Evolutionary conservation across 139 green algal genomes (phyloP).

Genomic region (Nannochloris sp.): DNA sequence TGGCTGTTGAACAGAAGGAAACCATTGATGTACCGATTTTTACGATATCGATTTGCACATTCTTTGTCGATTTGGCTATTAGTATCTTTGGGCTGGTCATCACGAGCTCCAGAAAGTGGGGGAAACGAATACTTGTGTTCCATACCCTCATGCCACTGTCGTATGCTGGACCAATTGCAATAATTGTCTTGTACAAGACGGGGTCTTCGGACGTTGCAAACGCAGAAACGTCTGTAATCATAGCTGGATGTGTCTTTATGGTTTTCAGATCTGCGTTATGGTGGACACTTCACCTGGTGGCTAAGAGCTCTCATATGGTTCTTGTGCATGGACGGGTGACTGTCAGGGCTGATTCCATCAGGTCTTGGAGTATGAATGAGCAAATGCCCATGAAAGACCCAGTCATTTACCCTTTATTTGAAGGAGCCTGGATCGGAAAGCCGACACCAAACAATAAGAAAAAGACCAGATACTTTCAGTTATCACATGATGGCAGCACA

Average conservation of each 20-base stretch:
- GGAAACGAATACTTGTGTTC: slow-evolving; percentile 1
- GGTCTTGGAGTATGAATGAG: not conserved
- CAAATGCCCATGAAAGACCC: slow-evolving; percentile 2
- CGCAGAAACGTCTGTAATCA: not conserved
- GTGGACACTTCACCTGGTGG: not conserved
- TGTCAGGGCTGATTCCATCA: not conserved
- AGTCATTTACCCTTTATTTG: slow-evolving; percentile 23
- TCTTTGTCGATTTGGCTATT: not conserved
- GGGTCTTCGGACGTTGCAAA: slow-evolving; percentile 1
- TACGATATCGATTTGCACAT: not conserved
- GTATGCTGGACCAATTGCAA: slow-evolving; percentile 5
- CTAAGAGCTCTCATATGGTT: not conserved
- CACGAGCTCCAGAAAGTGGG: not conserved
- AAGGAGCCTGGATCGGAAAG: slow-evolving; percentile 44
- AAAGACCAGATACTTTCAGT: slow-evolving; percentile 46
- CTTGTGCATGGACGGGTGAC: not conserved
- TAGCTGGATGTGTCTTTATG: slow-evolving; percentile 12
- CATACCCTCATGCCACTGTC: not conserved
- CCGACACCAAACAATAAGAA: slow-evolving; percentile 14
- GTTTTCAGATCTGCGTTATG: not conserved
- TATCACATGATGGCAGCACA: slow-evolving; percentile 35
- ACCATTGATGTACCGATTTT: not conserved
- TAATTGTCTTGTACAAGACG: slow-evolving; percentile 7
- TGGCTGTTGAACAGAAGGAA: slow-evolving; percentile 4
- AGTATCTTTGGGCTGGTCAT: slow-evolving; percentile 3